phyloP scores from a whole-genome alignment of 78 protist species.

The Cyanophora paradoxa region DNA sequence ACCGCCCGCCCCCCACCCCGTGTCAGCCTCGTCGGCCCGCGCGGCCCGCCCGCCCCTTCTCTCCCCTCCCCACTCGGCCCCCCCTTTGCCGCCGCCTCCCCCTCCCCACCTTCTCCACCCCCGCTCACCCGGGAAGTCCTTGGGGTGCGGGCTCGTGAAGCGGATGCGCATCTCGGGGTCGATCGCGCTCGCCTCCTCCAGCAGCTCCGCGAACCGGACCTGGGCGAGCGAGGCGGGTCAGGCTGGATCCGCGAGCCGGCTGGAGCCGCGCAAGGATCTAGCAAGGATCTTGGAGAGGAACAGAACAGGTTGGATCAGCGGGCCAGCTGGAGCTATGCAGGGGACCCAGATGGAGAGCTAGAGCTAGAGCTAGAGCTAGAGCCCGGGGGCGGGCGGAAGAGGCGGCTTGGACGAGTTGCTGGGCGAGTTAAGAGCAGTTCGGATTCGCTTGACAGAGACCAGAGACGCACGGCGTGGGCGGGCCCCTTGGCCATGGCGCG shows the following conservation, averaged over 20 bases:
- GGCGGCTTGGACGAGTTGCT: neutral
- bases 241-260: no score
- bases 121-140: slow-evolving; percentile 72
- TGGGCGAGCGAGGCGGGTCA: neutral
- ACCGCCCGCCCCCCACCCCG: no score
- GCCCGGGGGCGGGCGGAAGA: neutral
- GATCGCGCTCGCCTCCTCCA: neutral
- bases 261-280: no score
- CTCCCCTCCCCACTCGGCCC: neutral
- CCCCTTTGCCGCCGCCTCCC: no score
- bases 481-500: neutral
- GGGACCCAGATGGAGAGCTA: neutral
- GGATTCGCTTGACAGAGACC: neutral
- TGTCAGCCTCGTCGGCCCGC: no score
- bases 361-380: neutral
- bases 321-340: no score
- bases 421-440: neutral
- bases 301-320: no score
- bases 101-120: no score
- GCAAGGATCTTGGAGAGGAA: no score
- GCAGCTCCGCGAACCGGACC: neutral
- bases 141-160: slow-evolving; percentile 93
- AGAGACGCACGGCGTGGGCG: neutral
- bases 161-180: slow-evolving; percentile 75
- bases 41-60: neutral